Percentiles rank a stretch among this genome's conserved stretches.
Conservation (phyloP, 257 asterid genomes). For the Primulina huaijiensis region DNA sequence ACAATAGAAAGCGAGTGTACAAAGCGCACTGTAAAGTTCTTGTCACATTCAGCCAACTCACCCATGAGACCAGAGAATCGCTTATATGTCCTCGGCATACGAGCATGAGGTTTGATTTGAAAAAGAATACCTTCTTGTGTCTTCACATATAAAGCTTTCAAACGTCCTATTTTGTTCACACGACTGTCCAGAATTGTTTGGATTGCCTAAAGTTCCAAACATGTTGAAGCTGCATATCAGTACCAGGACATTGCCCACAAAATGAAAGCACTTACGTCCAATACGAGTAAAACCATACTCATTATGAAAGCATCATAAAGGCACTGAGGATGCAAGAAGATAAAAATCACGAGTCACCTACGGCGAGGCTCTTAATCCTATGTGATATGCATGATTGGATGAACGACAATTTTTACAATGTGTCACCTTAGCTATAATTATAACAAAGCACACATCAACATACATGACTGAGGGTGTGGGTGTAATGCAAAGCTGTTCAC, state of each 20-base stretch:
- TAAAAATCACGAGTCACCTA: not conserved
- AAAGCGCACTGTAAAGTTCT: not conserved
- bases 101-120: slow-evolving; percentile 78
- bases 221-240: slow-evolving; percentile 12
- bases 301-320: not conserved
- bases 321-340: not conserved
- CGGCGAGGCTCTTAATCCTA: no score
- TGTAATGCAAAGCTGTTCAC: not conserved
- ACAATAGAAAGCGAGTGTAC: not conserved
- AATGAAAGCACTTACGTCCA: not conserved
- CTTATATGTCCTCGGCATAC: slow-evolving; percentile 87
- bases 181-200: slow-evolving; percentile 79
- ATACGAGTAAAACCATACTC: not conserved
- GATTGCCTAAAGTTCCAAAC: slow-evolving; percentile 54
- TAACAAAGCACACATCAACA: no score
- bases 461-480: no score
- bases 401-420: no score
- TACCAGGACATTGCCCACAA: slow-evolving; percentile 1
- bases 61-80: slow-evolving; percentile 88
- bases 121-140: slow-evolving; percentile 77
- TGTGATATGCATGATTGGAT: no score
- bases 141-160: slow-evolving; percentile 81
- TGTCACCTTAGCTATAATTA: no score
- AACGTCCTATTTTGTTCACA: slow-evolving; percentile 69
- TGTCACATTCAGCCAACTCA: slow-evolving; percentile 36